Evolutionary conservation across 2,329 filamentous ascomycete genomes (phyloP).

Genomic region (Hypomyces perniciosus): DNA sequence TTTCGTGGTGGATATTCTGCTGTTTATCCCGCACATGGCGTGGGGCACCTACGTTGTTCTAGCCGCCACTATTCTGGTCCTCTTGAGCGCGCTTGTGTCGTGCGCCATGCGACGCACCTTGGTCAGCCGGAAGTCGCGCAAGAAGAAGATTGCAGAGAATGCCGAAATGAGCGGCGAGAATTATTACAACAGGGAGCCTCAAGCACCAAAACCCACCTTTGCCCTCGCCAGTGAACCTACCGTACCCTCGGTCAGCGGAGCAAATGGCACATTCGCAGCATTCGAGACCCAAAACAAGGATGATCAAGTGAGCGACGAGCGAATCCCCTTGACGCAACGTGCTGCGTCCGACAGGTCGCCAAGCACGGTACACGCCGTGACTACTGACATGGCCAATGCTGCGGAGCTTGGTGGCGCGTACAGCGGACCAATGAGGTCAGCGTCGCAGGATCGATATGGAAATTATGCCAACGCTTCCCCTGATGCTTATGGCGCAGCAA

Average conservation of each 20-base stretch:
- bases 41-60: slow-evolving; percentile 95
- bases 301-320: slow-evolving; percentile 60
- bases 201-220: slow-evolving; percentile 40
- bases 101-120: slow-evolving; percentile 93
- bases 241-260: slow-evolving; percentile 51
- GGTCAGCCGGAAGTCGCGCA: slow-evolving; percentile 86
- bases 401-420: slow-evolving; percentile 18
- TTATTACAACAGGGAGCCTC: slow-evolving; percentile 69
- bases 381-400: slow-evolving; percentile 32
- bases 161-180: slow-evolving; percentile 96
- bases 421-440: slow-evolving; percentile 32
- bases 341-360: slow-evolving; percentile 55
- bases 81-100: slow-evolving; percentile 74
- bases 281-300: slow-evolving; percentile 63
- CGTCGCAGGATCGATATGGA: slow-evolving; percentile 58
- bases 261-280: slow-evolving; percentile 52
- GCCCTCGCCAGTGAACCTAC: slow-evolving; percentile 48
- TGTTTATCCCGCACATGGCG: slow-evolving; percentile 88
- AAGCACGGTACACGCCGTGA: slow-evolving; percentile 36
- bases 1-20: slow-evolving; percentile 86
- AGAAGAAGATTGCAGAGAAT: slow-evolving; percentile 86
- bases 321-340: slow-evolving; percentile 61
- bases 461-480: slow-evolving; percentile 44
- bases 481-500: slow-evolving; percentile 42
- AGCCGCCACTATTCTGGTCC: slow-evolving; percentile 79